phyloP scores from a whole-genome alignment of 371 early-diverging fungal genomes.

The Lichtheimia corymbifera region DNA sequence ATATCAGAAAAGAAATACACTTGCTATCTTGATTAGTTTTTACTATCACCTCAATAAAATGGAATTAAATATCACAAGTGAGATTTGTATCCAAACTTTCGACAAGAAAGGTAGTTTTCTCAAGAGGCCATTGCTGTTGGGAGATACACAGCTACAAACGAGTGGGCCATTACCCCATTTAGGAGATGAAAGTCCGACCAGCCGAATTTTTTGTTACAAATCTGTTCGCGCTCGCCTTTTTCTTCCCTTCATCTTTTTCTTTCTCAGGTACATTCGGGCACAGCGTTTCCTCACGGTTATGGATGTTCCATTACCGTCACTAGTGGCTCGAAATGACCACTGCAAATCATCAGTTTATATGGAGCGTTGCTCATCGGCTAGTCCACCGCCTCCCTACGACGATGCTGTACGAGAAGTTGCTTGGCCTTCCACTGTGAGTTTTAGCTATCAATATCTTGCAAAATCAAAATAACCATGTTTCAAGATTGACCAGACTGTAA shows the following conservation, averaged over 20 bases:
- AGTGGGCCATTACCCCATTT: background rate
- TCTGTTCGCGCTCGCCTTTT: background rate
- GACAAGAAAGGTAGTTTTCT: no score
- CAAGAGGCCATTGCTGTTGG: no score
- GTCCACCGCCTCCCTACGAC: constrained; percentile 7
- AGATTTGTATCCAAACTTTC: no score
- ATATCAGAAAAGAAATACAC: no score
- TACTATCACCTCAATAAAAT: no score
- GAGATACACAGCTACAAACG: background rate
- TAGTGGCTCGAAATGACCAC: background rate
- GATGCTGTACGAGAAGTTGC: constrained; percentile 1
- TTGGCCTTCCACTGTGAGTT: background rate
- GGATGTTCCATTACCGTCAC: background rate
- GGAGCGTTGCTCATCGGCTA: constrained; percentile 1
- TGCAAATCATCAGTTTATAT: background rate
- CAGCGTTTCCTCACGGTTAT: background rate
- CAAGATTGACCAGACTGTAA: constrained; percentile 5
- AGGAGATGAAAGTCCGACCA: background rate
- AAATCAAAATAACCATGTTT: background rate
- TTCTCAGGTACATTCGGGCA: background rate
- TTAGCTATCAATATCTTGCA: background rate
- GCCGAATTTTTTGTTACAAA: constrained; percentile 1
- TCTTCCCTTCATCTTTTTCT: background rate
- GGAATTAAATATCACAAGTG: no score
- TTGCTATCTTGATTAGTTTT: no score